Evolutionary conservation across 768 basidiomycete genomes (phyloP), one percentile per base, ranked within the genome.

Genomic region (Boletus vinaceobasis): DNA sequence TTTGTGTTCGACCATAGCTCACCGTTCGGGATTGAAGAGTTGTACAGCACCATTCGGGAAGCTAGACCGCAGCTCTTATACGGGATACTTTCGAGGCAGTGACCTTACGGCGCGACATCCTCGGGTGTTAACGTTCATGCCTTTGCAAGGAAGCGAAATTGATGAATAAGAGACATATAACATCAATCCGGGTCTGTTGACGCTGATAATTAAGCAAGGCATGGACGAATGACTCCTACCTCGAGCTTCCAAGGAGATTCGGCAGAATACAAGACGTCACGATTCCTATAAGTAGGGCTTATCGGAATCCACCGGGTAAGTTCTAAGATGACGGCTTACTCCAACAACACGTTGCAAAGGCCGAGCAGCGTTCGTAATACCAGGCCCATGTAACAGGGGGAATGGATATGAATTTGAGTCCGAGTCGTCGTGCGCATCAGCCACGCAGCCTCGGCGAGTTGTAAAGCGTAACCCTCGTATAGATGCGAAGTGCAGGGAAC

Each of bases 1-100:
- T 54, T 44, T 15, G 14, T 26, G 31, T 31, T 31, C 17, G 26
- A 53, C 43, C 19, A 26, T 17, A 17, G 19, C 60, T 58, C 43
- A 68, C 65, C 53, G n/a, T 58, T 43, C 0, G 27, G n/a, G 8
- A 26, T 26, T 35, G 55, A 35, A 27, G 43, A 17, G 31, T n/a
- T 19, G n/a, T 29, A 21, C 9, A 37, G 21, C 8, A 17, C 36
- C 39, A 13, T 43, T 33, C 23, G 17, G 38, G 26, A 31, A 27
- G 26, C 26, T 21, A 49, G 47, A 31, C 14, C 7, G 14, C 15
- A 39, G 35, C 10, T 33, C 53, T 68, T 65, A 66, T 68, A 53
- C 27, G 23, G 39, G 10, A 49, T 29, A 4, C 17, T 13, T 50
- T 37, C 13, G 33, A 55, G 55, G 64, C 52, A 37, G 52, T 58